Conservation (phyloP, 768 basidiomycete species). For the Cantharellus cinnabarinus region DNA sequence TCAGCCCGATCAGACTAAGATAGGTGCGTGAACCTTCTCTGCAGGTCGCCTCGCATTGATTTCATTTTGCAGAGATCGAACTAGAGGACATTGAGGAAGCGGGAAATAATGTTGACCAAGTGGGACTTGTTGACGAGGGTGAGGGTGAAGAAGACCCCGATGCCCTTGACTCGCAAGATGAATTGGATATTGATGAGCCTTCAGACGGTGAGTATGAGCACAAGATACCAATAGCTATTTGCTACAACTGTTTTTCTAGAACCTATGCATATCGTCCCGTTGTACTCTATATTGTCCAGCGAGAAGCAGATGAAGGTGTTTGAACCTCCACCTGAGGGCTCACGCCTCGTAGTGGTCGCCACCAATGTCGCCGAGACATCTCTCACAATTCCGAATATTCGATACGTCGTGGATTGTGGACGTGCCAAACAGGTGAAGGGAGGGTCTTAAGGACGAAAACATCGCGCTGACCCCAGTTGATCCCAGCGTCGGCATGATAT, state of each 20-base stretch:
- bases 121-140: neutral
- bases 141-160: conserved; percentile 41
- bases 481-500: conserved; percentile 64
- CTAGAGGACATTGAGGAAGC: neutral
- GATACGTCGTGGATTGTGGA: conserved; percentile 94
- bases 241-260: conserved; percentile 23
- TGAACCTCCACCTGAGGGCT: conserved; percentile 53
- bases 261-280: conserved; percentile 84
- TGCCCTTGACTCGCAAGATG: conserved; percentile 39
- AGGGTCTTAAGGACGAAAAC: too few species aligned
- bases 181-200: conserved; percentile 53
- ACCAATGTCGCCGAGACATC: conserved; percentile 97
- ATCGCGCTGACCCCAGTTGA: neutral
- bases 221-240: neutral
- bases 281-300: conserved; percentile 81
- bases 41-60: neutral
- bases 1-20: neutral
- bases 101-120: neutral
- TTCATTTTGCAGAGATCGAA: neutral
- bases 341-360: conserved; percentile 78
- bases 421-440: conserved; percentile 69
- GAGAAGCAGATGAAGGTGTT: conserved; percentile 95
- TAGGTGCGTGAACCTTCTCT: neutral
- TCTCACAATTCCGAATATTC: conserved; percentile 87
- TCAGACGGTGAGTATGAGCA: conserved; percentile 25